These are phyloP conservation scores for Capillidium heterosporum DNA, from an alignment of 371 early-diverging fungal genomes.

Conservation along the genomic window DNA sequence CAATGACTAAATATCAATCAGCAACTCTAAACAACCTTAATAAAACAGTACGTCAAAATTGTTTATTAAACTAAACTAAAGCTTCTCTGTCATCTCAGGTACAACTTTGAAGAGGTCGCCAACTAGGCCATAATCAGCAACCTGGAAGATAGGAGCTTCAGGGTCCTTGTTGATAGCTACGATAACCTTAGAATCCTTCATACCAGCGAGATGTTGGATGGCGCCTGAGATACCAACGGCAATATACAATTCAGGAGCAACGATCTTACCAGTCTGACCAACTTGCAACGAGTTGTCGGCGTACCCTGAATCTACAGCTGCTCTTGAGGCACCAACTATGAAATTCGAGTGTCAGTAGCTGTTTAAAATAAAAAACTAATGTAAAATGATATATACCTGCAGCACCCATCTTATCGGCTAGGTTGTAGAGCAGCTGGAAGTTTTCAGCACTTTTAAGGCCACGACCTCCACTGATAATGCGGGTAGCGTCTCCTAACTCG, in stretches of 20 bases:
- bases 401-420: conserved; percentile 90
- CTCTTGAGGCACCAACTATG: conserved; percentile 91
- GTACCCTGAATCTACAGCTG: conserved; percentile 95
- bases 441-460: conserved; percentile 94
- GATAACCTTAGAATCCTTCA: conserved; percentile 97
- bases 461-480: conserved; percentile 88
- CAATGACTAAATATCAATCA: too few relatives aligned
- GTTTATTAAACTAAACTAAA: conserved; percentile 22
- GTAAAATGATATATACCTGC: conserved; percentile 38
- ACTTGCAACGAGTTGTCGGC: conserved; percentile 92
- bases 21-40: too few relatives aligned
- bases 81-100: conserved; percentile 84
- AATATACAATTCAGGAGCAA: conserved; percentile 90
- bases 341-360: neutral
- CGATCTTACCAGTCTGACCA: conserved; percentile 96
- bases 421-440: conserved; percentile 75
- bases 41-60: too few relatives aligned
- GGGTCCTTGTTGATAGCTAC: conserved; percentile 97
- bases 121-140: conserved; percentile 92
- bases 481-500: conserved; percentile 71
- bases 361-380: neutral
- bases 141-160: conserved; percentile 95
- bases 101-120: conserved; percentile 87
- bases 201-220: conserved; percentile 95
- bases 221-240: conserved; percentile 94